phyloP scores from a whole-genome alignment of 768 basidiomycete genomes.

The Tricholoma terreum region DNA sequence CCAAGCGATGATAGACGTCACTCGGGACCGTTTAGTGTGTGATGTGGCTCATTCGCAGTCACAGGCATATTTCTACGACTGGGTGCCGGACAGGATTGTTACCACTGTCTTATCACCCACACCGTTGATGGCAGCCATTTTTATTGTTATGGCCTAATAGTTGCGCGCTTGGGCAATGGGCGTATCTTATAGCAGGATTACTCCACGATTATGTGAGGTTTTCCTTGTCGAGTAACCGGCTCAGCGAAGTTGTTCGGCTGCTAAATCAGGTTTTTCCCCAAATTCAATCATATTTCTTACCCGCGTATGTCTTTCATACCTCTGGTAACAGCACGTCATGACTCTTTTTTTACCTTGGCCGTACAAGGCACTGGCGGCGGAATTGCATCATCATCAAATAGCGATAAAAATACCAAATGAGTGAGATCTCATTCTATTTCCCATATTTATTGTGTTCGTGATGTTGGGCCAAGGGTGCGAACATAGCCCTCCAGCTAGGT shows the following conservation, averaged over 20 bases:
- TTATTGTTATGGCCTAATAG: constrained; percentile 50
- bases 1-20: too few relatives aligned
- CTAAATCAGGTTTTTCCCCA: constrained; percentile 10
- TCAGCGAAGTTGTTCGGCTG: too few relatives aligned
- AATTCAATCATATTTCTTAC: constrained; percentile 38
- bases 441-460: not conserved
- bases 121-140: constrained; percentile 54
- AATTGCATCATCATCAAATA: constrained; percentile 43
- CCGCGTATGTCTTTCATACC: constrained; percentile 25
- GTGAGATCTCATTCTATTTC: not conserved
- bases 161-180: constrained; percentile 43
- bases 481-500: constrained; percentile 55
- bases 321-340: too few relatives aligned
- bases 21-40: too few relatives aligned
- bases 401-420: constrained; percentile 16
- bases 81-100: constrained; percentile 40
- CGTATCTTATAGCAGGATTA: constrained; percentile 46
- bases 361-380: constrained; percentile 66
- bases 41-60: too few relatives aligned
- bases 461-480: constrained; percentile 18
- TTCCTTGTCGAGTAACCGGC: not conserved
- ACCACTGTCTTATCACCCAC: constrained; percentile 53
- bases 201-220: constrained; percentile 36
- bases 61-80: too few relatives aligned
- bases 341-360: constrained; percentile 47